Evolutionary conservation across 1,284 basidiomycete species (phyloP).

Genomic region (Taiwanofungus camphoratus): DNA sequence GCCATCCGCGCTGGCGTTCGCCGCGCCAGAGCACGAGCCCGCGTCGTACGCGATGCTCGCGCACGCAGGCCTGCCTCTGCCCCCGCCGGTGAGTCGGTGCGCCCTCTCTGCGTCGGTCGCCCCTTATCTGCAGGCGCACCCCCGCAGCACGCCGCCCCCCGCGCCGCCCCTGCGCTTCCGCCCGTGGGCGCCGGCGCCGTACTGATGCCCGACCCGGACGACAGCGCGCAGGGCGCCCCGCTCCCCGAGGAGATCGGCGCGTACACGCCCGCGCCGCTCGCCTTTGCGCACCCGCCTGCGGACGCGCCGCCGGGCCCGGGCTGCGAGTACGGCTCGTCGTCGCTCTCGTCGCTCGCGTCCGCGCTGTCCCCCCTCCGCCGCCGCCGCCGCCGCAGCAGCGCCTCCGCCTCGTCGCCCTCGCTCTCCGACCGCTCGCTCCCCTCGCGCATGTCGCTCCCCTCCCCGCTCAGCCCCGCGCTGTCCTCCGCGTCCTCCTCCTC

Average conservation of each 20-base stretch:
- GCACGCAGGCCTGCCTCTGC: slow-evolving; percentile 4
- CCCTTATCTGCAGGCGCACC: slow-evolving; percentile 8
- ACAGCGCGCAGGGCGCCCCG: slow-evolving; percentile 2
- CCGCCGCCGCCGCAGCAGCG: background rate
- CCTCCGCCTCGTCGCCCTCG: slow-evolving; percentile 15
- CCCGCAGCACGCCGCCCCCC: too few species aligned
- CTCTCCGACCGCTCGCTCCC: slow-evolving; percentile 15
- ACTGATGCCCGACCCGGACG: slow-evolving; percentile 6
- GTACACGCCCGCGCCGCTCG: slow-evolving; percentile 9
- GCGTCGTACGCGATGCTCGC: background rate
- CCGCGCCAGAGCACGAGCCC: background rate
- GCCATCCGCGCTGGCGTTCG: background rate
- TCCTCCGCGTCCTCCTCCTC: slow-evolving; percentile 14
- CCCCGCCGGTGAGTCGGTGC: slow-evolving; percentile 9
- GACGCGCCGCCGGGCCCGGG: slow-evolving; percentile 15
- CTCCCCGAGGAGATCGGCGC: slow-evolving; percentile 5
- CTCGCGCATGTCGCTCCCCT: slow-evolving; percentile 11
- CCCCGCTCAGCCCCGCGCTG: slow-evolving; percentile 12
- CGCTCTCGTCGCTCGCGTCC: slow-evolving; percentile 6
- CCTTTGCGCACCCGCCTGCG: slow-evolving; percentile 11
- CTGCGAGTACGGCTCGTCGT: slow-evolving; percentile 10
- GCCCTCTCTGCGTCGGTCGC: too few species aligned
- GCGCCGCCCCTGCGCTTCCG: slow-evolving; percentile 2
- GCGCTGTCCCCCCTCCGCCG: background rate
- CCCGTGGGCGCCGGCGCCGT: background rate